Evolutionary conservation across 78 protist species (phyloP), one percentile per base, ranked within the genome.

Genomic region (Cyanophora paradoxa): DNA sequence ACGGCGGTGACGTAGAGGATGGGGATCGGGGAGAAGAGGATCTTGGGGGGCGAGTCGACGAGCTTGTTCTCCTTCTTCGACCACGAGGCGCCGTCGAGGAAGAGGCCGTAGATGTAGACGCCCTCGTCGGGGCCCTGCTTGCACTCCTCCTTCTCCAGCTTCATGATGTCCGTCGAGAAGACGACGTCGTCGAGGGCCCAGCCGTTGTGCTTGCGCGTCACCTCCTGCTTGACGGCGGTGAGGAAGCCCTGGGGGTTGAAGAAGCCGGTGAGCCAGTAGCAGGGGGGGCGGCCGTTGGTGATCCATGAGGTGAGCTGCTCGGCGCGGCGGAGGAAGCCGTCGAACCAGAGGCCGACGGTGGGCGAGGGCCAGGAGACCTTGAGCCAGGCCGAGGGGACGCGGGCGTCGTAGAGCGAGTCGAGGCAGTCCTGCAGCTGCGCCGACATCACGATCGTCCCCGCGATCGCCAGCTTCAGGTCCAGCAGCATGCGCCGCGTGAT

Each of bases 211-310:
- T 61, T 52, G 44, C 94, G 89, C 37, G 93, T 73, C 37, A 90
- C 84, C 67, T 93, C 94, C 74, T 90, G 94, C 31, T 84, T 72
- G 66, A 84, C 41, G 44, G 91, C 48, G 4, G 94, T 87, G 44
- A 92, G 85, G 87, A 92, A 87, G 20, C 93, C 92, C 50, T 78
- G 82, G 31, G 90, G 92, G 72, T 92, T 92, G 83, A 73, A 83
- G 82, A 92, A 88, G 19, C 91, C 92, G 14, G 86, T 64, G 22
- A 87, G 57, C 92, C 91, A 83, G 66, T 61, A 87, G 26, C 58
- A 28, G 10, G 61, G 4, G 3, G 94, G 94, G 1, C 90, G 74
- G 28, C 87, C 90, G 0, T 22, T 26, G 61, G 17, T 1, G 39
- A 82, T 34, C 94, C 97, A 93, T 22, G 5, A n/a, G 36, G 28